Conservation (phyloP, 345 rosid species). For the Salix dunnii region DNA sequence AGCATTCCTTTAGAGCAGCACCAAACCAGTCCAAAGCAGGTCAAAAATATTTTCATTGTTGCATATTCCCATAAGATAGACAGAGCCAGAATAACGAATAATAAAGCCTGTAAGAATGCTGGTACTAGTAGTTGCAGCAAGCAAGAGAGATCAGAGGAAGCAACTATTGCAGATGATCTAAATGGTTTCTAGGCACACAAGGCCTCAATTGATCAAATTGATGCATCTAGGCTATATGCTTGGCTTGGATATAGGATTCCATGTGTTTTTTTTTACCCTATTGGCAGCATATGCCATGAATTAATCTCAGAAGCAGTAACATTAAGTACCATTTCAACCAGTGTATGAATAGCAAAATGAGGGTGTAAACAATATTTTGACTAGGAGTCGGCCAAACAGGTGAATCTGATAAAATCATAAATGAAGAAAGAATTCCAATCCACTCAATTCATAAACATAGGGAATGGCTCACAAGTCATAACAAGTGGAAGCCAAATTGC, state of each 20-base stretch:
- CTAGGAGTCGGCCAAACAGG: background rate
- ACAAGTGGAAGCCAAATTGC: too few relatives aligned
- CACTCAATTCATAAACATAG: too few relatives aligned
- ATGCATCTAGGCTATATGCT: background rate
- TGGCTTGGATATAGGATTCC: background rate
- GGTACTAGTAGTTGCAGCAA: too few relatives aligned
- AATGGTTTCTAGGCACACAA: too few relatives aligned
- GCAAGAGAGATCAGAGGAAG: too few relatives aligned
- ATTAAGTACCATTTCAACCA: background rate
- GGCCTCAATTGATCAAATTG: too few relatives aligned
- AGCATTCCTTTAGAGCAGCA: background rate
- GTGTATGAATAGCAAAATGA: background rate
- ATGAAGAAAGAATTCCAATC: background rate
- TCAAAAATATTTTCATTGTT: background rate
- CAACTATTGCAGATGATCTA: too few relatives aligned
- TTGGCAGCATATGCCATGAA: background rate
- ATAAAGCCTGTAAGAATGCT: too few relatives aligned
- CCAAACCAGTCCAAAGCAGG: background rate
- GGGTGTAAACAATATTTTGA: background rate
- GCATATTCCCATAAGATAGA: background rate
- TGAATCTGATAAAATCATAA: background rate
- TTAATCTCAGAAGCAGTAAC: background rate
- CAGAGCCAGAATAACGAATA: background rate
- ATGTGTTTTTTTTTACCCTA: background rate
- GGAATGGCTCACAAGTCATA: too few relatives aligned